Percentiles rank a stretch among this genome's conserved stretches.
These are phyloP conservation scores for Umbellularia californica DNA, from an alignment of 164 flowering plant genomes.

Conservation along the genomic window DNA sequence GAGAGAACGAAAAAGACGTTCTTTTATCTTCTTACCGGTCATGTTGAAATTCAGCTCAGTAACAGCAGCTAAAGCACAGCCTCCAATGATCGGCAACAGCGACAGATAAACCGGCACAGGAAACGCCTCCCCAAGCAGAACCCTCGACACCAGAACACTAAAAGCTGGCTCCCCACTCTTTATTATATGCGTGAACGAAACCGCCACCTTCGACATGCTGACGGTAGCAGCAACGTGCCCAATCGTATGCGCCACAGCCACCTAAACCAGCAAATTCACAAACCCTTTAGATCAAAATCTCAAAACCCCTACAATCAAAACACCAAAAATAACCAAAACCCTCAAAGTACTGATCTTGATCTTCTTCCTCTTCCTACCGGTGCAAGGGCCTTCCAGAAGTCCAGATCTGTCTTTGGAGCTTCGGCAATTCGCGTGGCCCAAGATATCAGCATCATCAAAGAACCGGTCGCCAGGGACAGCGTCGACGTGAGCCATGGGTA, in stretches of 20 bases:
- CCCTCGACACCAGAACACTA: conserved; percentile 73
- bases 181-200: conserved; percentile 85
- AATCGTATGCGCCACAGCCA: conserved; percentile 83
- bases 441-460: conserved; percentile 70
- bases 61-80: conserved; percentile 72
- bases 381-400: conserved; percentile 84
- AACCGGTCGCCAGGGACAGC: conserved; percentile 74
- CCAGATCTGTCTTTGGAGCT: conserved; percentile 67
- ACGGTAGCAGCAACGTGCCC: conserved; percentile 90
- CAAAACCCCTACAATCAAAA: neutral
- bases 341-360: neutral
- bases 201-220: conserved; percentile 87
- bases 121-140: conserved; percentile 67
- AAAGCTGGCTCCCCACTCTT: conserved; percentile 93
- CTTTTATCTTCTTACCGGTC: conserved; percentile 42
- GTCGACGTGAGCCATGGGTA: conserved; percentile 89
- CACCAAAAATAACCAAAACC: neutral
- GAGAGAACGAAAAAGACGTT: neutral
- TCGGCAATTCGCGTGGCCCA: conserved; percentile 76
- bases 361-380: conserved; percentile 51
- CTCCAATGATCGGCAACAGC: conserved; percentile 74
- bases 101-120: conserved; percentile 56
- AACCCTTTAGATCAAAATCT: neutral
- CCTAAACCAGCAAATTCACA: conserved; percentile 26
- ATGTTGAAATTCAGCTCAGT: conserved; percentile 83